Conservation (phyloP, 768 basidiomycete species). For the Tephrocybe sp. region DNA sequence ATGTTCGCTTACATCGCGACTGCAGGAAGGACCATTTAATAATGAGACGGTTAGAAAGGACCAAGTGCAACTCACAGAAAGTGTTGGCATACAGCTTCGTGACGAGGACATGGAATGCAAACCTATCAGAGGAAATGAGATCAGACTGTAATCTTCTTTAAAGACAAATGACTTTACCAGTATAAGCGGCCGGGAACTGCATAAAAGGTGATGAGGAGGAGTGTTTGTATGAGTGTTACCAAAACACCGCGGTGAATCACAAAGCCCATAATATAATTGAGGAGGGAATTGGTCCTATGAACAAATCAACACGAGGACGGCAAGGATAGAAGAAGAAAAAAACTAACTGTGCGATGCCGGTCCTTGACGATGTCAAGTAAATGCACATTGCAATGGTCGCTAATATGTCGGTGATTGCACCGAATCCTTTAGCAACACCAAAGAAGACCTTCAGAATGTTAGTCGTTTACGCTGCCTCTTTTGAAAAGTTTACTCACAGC, state of each 20-base stretch:
- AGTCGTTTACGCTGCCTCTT: not conserved
- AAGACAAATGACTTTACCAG: constrained; percentile 27
- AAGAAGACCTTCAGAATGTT: constrained; percentile 33
- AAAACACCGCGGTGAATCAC: constrained; percentile 41
- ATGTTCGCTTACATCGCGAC: constrained; percentile 29
- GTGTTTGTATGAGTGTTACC: constrained; percentile 40
- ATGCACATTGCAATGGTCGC: constrained; percentile 44
- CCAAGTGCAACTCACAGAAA: constrained; percentile 35
- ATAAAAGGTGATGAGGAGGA: constrained; percentile 40
- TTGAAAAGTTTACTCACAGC: constrained; percentile 18
- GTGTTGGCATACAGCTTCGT: constrained; percentile 49
- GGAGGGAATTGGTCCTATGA: constrained; percentile 35
- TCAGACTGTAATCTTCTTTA: not conserved
- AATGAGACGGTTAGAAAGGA: constrained; percentile 16
- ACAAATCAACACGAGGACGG: not conserved
- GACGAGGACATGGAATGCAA: constrained; percentile 46
- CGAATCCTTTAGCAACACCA: constrained; percentile 42
- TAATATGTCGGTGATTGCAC: constrained; percentile 38
- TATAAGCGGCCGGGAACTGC: constrained; percentile 31
- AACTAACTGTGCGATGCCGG: constrained; percentile 34
- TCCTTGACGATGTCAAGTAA: constrained; percentile 32
- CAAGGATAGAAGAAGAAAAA: not conserved
- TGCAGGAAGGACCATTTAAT: constrained; percentile 7
- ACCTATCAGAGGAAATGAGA: constrained; percentile 24
- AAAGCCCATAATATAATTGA: constrained; percentile 37